These are phyloP conservation scores for Pseudonectria buxi DNA, from an alignment of 2,329 filamentous ascomycete genomes.

Conservation along the genomic window DNA sequence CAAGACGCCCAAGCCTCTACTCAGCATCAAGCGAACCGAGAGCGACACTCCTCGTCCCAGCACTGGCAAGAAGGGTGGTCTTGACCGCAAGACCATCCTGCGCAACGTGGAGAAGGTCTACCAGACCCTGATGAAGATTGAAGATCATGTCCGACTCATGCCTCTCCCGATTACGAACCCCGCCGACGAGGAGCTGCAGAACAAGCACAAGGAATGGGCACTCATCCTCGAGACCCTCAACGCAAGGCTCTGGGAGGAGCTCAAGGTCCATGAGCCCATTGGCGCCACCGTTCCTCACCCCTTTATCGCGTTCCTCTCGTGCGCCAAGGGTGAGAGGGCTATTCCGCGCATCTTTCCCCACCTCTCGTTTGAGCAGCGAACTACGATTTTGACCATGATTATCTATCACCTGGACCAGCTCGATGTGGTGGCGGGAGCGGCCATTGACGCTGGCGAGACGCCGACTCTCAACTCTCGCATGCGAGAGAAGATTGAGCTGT, in stretches of 20 bases:
- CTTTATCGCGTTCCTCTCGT: slow-evolving; percentile 92
- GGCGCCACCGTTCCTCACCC: slow-evolving; percentile 72
- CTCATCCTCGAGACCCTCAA: slow-evolving; percentile 59
- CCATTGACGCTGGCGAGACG: slow-evolving; percentile 66
- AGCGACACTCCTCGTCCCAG: slow-evolving; percentile 50
- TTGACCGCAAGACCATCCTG: slow-evolving; percentile 76
- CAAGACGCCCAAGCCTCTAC: slow-evolving; percentile 88
- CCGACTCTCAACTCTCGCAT: slow-evolving; percentile 64
- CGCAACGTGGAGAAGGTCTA: slow-evolving; percentile 87
- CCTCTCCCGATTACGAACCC: slow-evolving; percentile 54
- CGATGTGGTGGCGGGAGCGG: slow-evolving; percentile 78
- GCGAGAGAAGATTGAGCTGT: slow-evolving; percentile 88
- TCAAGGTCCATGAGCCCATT: slow-evolving; percentile 92
- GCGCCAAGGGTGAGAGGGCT: slow-evolving; percentile 92
- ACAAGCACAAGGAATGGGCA: slow-evolving; percentile 70
- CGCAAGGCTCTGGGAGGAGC: slow-evolving; percentile 70
- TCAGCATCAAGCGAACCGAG: slow-evolving; percentile 90
- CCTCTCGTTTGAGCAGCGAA: slow-evolving; percentile 84
- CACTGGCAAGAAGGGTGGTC: slow-evolving; percentile 46
- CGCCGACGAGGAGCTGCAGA: slow-evolving; percentile 58
- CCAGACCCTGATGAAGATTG: slow-evolving; percentile 80
- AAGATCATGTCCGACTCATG: slow-evolving; percentile 82
- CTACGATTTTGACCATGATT: slow-evolving; percentile 93
- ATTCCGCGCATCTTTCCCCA: slow-evolving; percentile 93
- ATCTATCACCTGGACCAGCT: slow-evolving; percentile 87